Evolutionary conservation across 805 yeast genomes (phyloP).

Genomic region (Kluyveromyces aestuarii): DNA sequence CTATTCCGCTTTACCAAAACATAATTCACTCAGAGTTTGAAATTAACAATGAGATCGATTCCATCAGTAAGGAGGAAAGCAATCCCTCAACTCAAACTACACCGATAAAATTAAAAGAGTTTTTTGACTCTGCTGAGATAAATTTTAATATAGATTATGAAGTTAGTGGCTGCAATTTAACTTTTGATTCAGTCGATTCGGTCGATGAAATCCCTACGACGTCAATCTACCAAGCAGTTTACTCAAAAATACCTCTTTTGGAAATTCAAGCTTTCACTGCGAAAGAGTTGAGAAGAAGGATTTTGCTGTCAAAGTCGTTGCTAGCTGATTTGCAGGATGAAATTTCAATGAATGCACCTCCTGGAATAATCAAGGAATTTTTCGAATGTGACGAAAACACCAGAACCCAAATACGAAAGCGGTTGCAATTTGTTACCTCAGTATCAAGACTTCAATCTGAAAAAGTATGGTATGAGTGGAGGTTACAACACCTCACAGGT

Average conservation of each 20-base stretch:
- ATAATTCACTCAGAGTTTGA: not conserved
- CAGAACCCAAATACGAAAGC: slow-evolving; percentile 35
- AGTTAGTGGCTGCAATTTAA: not conserved
- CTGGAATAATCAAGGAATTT: slow-evolving; percentile 41
- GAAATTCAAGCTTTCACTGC: slow-evolving; percentile 47
- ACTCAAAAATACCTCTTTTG: slow-evolving; percentile 21
- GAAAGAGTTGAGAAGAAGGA: slow-evolving; percentile 42
- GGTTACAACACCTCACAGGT: slow-evolving; percentile 41
- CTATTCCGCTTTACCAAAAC: slow-evolving; percentile 8
- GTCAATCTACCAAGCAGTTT: slow-evolving; percentile 12
- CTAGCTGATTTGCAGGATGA: slow-evolving; percentile 42
- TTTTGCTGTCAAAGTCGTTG: slow-evolving; percentile 38
- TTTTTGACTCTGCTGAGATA: slow-evolving; percentile 14
- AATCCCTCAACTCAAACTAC: not conserved
- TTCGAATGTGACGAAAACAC: slow-evolving; percentile 32
- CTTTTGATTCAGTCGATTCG: not conserved
- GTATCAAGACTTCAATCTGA: slow-evolving; percentile 44
- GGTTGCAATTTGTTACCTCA: slow-evolving; percentile 41
- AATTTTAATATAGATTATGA: slow-evolving; percentile 12
- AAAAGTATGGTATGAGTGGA: slow-evolving; percentile 56
- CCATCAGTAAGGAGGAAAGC: not conserved
- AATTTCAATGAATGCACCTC: slow-evolving; percentile 35
- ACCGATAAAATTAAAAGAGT: slow-evolving; percentile 9
- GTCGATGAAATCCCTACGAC: slow-evolving; percentile 1
- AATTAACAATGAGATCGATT: not conserved